phyloP scores from a whole-genome alignment of 73 alveolate genomes.

The Paramecium sexaurelia region DNA sequence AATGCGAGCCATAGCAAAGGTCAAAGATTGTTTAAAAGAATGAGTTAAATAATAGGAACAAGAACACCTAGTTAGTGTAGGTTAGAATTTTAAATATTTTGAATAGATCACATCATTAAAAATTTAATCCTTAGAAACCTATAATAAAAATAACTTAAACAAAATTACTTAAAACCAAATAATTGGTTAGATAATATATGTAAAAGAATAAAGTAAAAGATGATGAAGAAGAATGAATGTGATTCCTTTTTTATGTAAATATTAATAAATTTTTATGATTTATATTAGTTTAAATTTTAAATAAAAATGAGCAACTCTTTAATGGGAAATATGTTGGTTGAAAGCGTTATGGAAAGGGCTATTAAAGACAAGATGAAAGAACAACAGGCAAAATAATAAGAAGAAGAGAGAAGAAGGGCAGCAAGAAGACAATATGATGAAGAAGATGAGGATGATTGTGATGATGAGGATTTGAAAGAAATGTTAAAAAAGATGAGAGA shows the following conservation, averaged over 20 bases:
- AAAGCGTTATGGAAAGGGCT: constrained; percentile 83
- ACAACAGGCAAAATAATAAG: constrained; percentile 39
- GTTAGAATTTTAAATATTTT: neutral
- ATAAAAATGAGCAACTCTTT: constrained; percentile 58
- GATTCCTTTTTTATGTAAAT: neutral
- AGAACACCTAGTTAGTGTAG: constrained; percentile 54
- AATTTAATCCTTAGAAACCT: constrained; percentile 14
- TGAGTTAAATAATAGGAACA: constrained; percentile 34
- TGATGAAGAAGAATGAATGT: neutral
- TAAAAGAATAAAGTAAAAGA: neutral
- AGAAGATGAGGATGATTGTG: constrained; percentile 84
- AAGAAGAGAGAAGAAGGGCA: constrained; percentile 39
- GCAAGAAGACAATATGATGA: constrained; percentile 66
- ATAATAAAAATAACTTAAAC: neutral
- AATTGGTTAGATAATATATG: constrained; percentile 20
- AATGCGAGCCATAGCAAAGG: constrained; percentile 20
- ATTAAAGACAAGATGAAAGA: constrained; percentile 72
- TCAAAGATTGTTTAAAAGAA: constrained; percentile 1
- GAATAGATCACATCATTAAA: constrained; percentile 47
- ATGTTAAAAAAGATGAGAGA: constrained; percentile 86
- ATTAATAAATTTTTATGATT: neutral
- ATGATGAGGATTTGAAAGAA: constrained; percentile 89
- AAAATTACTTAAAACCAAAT: neutral
- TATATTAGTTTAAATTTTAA: neutral
- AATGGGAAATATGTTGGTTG: constrained; percentile 70